Percentiles rank a stretch among this genome's conserved stretches.
Conservation (phyloP, 2,329 filamentous ascomycete species). For the Zasmidium citrigriseum region DNA sequence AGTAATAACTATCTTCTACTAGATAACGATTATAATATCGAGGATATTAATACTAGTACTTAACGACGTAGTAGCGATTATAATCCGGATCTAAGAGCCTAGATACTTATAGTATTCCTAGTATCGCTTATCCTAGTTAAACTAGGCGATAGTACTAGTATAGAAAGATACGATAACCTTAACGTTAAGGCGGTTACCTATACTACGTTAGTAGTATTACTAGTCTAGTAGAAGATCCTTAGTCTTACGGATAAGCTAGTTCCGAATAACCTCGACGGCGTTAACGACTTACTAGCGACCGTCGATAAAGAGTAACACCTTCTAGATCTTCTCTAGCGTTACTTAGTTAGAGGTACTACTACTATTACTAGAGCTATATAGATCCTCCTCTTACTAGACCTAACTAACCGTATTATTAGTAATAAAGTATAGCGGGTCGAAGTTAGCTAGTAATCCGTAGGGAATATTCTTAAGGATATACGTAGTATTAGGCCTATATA, state of each 20-base stretch:
- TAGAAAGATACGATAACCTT: neutral
- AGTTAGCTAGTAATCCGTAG: neutral
- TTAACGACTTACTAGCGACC: neutral
- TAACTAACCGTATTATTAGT: neutral
- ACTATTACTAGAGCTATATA: neutral
- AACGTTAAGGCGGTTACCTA: neutral
- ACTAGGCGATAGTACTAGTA: neutral
- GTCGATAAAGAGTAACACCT: neutral
- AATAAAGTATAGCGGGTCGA: neutral
- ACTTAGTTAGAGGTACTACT: too few species aligned
- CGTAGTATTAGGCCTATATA: neutral
- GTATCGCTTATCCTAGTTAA: neutral
- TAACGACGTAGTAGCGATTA: neutral
- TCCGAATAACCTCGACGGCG: neutral
- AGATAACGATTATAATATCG: neutral
- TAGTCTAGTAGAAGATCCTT: neutral
- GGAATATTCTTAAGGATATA: neutral
- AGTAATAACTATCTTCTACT: neutral
- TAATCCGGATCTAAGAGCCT: neutral
- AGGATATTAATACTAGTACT: neutral
- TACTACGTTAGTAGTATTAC: neutral
- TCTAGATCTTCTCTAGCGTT: neutral
- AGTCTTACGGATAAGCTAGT: neutral
- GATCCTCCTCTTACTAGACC: too few species aligned
- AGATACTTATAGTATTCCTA: neutral